These are phyloP conservation scores for Alternaria arborescens DNA, from an alignment of 2,329 filamentous ascomycete species.

Conservation along the genomic window DNA sequence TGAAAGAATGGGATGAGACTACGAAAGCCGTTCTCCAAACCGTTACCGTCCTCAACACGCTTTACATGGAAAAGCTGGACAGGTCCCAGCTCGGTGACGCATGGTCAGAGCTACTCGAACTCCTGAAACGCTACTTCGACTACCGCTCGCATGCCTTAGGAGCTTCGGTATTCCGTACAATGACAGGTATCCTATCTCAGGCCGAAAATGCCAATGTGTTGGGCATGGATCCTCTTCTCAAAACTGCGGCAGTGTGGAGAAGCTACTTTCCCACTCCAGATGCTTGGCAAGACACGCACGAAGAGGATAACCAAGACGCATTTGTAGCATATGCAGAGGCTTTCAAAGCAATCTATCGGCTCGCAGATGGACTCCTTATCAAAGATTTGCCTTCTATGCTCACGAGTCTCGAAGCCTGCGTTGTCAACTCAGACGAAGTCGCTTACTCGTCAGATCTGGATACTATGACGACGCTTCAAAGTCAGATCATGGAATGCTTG, in stretches of 20 bases:
- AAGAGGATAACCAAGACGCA: constrained; percentile 74
- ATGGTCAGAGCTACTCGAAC: constrained; percentile 77
- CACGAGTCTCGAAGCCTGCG: constrained; percentile 72
- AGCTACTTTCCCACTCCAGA: constrained; percentile 43
- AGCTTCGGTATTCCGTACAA: constrained; percentile 53
- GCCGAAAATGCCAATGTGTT: constrained; percentile 31
- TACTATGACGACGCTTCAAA: constrained; percentile 75
- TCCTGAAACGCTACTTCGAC: constrained; percentile 65
- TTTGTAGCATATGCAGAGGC: constrained; percentile 84
- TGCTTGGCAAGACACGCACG: constrained; percentile 28
- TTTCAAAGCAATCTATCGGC: constrained; percentile 78
- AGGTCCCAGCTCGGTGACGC: constrained; percentile 73
- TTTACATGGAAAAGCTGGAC: constrained; percentile 77
- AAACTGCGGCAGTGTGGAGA: constrained; percentile 48
- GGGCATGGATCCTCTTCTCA: constrained; percentile 37
- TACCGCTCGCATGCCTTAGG: constrained; percentile 53
- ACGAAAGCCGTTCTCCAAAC: constrained; percentile 50
- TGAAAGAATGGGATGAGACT: constrained; percentile 51
- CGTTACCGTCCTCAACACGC: constrained; percentile 68
- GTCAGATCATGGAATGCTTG: constrained; percentile 72
- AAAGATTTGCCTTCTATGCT: constrained; percentile 73
- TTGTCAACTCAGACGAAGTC: constrained; percentile 73
- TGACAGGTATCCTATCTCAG: constrained; percentile 52
- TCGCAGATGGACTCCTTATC: constrained; percentile 72
- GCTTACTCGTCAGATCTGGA: constrained; percentile 77